These are phyloP conservation scores for Ganoderma lucidum DNA, from an alignment of 1,284 basidiomycete genomes.

Conservation along the genomic window DNA sequence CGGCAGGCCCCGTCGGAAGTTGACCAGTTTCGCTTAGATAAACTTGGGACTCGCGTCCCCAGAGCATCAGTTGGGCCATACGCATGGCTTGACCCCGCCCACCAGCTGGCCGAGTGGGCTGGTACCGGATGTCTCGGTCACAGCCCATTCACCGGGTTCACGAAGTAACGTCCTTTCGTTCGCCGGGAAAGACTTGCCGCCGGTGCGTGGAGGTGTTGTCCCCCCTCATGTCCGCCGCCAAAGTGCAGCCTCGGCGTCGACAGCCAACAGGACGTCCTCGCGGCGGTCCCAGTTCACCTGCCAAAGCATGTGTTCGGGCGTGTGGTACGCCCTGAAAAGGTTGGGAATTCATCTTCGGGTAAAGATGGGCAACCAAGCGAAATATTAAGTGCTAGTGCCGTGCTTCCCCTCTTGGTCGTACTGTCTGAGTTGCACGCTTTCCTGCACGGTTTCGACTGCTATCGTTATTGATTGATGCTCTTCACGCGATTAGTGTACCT, in stretches of 20 bases:
- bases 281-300: conserved; percentile 25
- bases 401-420: not conserved
- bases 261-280: conserved; percentile 22
- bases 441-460: conserved; percentile 10
- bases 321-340: conserved; percentile 32
- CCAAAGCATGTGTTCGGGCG: conserved; percentile 23
- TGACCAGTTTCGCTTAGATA: conserved; percentile 15
- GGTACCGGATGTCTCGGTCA: conserved; percentile 17
- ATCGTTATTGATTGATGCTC: conserved; percentile 26
- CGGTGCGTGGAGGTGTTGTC: conserved; percentile 8
- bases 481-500: conserved; percentile 1
- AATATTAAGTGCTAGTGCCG: conserved; percentile 4
- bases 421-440: not conserved
- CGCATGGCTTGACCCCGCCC: conserved; percentile 16
- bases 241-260: conserved; percentile 24
- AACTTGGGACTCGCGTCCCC: conserved; percentile 17
- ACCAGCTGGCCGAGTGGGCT: conserved; percentile 21
- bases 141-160: conserved; percentile 14
- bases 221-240: conserved; percentile 17
- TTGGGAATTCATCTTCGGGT: conserved; percentile 32
- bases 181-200: conserved; percentile 18
- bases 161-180: conserved; percentile 20
- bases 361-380: conserved; percentile 23
- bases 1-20: conserved; percentile 6
- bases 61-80: conserved; percentile 18